Evolutionary conservation across 2,329 filamentous ascomycete species (phyloP).

Genomic region (Verticillium isaacii): DNA sequence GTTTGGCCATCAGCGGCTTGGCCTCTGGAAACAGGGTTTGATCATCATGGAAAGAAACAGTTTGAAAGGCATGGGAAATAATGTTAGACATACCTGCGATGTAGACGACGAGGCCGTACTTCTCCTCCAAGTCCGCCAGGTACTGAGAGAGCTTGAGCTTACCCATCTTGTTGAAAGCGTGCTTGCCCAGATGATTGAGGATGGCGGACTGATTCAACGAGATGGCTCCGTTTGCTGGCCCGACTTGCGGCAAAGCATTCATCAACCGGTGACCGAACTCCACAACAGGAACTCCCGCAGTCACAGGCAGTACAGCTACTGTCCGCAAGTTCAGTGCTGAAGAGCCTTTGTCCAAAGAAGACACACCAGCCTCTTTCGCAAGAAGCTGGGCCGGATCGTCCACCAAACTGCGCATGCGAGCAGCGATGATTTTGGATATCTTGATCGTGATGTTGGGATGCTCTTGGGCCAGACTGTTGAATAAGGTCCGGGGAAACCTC

Average conservation of each 20-base stretch:
- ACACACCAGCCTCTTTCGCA: slow-evolving; percentile 55
- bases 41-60: slow-evolving; percentile 42
- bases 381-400: slow-evolving; percentile 71
- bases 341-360: slow-evolving; percentile 62
- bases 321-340: slow-evolving; percentile 91
- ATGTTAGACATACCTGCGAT: slow-evolving; percentile 61
- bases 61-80: not conserved
- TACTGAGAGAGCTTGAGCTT: slow-evolving; percentile 96
- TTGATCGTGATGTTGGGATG: slow-evolving; percentile 98
- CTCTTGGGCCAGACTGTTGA: slow-evolving; percentile 95
- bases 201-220: slow-evolving; percentile 92
- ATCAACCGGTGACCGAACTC: slow-evolving; percentile 90
- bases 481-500: slow-evolving; percentile 91
- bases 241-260: slow-evolving; percentile 83
- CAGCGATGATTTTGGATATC: slow-evolving; percentile 97
- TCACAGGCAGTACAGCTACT: slow-evolving; percentile 86
- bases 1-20: slow-evolving; percentile 48
- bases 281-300: slow-evolving; percentile 84
- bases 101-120: slow-evolving; percentile 92
- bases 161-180: slow-evolving; percentile 96
- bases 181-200: slow-evolving; percentile 87
- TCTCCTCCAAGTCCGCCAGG: slow-evolving; percentile 92
- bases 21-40: slow-evolving; percentile 42
- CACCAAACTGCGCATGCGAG: slow-evolving; percentile 83
- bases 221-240: slow-evolving; percentile 82